Evolutionary conservation across 768 basidiomycete genomes (phyloP), one percentile per base, ranked within the genome.

Genomic region (Dacryopinax primogenitus): DNA sequence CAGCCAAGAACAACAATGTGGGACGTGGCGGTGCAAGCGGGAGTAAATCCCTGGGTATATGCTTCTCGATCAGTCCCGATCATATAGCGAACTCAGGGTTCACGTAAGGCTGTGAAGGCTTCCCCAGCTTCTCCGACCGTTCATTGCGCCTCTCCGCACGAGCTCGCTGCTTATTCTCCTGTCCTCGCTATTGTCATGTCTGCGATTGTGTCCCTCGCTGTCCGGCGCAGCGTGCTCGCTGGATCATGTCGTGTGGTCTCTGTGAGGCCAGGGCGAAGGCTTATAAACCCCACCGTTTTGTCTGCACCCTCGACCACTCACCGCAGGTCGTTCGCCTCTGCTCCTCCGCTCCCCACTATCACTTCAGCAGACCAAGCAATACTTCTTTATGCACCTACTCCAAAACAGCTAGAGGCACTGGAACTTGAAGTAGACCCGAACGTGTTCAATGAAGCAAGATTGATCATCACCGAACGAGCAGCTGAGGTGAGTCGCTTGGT

Each of bases 401-500:
- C 61, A 58, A 67, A 67, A 35, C 44, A 67, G 12, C 63, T 68
- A 6, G 64, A 67, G 33, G 41, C 28, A n/a, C 47, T 62, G n/a
- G 68, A 68, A 33, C 51, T 67, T 28, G 62, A 64, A 26, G 62
- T 67, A n/a, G 67, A 66, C n/a, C 36, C 36, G 41, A 34, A 47
- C 12, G 33, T 64, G 33, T 32, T 37, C 11, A 61, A 62, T 30
- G 41, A 67, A 33, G 58, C 62, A 16, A 47, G 35, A 18, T 33
- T 68, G n/a, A 23, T 41, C 35, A 68, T 68, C 7, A 67, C 66
- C 15, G 65, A 65, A 33, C 32, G 66, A 51, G 68, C 68, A 21
- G 68, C 67, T 1, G 68, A 68, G 64, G 68, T 68, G 51, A 66
- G 67, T 64, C 30, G 4, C 65, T 2, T 18, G 16, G 33, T 63